Conservation (phyloP, 176 grass and related monocot genomes). For the Olyra latifolia region DNA sequence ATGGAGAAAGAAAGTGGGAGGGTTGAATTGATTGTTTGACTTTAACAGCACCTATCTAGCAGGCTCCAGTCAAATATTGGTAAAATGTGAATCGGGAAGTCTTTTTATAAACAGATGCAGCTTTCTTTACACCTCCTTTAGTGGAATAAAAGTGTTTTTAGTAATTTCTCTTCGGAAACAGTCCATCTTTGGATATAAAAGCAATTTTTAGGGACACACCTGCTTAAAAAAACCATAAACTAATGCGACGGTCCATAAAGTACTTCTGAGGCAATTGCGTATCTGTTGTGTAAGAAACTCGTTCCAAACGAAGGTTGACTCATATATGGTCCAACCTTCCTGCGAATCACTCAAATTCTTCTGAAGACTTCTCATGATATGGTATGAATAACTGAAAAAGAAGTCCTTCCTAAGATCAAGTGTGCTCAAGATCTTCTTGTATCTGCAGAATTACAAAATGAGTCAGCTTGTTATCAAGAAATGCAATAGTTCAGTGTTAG, state of each 20-base stretch:
- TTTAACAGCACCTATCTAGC: not conserved
- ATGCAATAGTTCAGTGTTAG: not conserved
- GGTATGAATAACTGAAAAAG: slow-evolving; percentile 92
- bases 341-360: slow-evolving; percentile 73
- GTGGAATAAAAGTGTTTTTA: not conserved
- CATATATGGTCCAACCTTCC: slow-evolving; percentile 55
- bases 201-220: slow-evolving; percentile 41
- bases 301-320: slow-evolving; percentile 95
- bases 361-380: slow-evolving; percentile 84
- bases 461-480: slow-evolving; percentile 19
- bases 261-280: slow-evolving; percentile 56
- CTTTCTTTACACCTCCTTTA: not conserved
- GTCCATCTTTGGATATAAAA: not conserved
- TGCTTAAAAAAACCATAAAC: slow-evolving; percentile 97
- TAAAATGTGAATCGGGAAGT: not conserved
- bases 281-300: slow-evolving; percentile 71
- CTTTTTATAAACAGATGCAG: not conserved
- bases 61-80: not conserved
- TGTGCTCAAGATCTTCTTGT: slow-evolving; percentile 79
- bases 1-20: slow-evolving; percentile 9
- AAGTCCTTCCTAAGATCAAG: slow-evolving; percentile 94
- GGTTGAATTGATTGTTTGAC: not conserved
- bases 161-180: not conserved
- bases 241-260: slow-evolving; percentile 75
- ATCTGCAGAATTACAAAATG: slow-evolving; percentile 53